Evolutionary conservation across 352 stramenopile species (phyloP).

Genomic region (Globisporangium polare): DNA sequence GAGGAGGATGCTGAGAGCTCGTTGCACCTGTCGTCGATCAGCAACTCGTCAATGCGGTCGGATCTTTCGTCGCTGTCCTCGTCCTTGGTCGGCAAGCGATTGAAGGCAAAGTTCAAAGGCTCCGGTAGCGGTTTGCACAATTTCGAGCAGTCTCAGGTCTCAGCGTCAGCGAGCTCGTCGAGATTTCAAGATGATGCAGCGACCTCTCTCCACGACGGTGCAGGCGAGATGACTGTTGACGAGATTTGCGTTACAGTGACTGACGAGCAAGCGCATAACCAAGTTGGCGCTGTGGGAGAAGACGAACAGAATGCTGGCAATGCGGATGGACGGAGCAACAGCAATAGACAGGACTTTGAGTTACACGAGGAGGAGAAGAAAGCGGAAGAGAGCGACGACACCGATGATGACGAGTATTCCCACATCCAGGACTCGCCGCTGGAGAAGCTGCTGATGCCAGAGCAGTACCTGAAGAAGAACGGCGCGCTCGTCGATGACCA

Average conservation of each 20-base stretch:
- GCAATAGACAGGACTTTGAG: neutral
- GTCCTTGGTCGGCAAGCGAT: conserved; percentile 32
- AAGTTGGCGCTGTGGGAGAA: neutral
- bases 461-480: conserved; percentile 43
- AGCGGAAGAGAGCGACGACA: conserved; percentile 5
- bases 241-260: neutral
- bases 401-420: neutral
- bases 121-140: neutral
- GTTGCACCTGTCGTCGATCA: conserved; percentile 62
- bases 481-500: conserved; percentile 46
- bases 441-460: conserved; percentile 36
- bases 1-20: conserved; percentile 40
- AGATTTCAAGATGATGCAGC: neutral
- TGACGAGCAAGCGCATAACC: neutral
- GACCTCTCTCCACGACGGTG: neutral
- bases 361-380: conserved; percentile 18
- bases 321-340: neutral
- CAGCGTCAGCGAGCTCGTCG: neutral
- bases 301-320: neutral
- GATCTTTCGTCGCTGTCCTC: conserved; percentile 66
- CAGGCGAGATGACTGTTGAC: neutral
- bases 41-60: conserved; percentile 31
- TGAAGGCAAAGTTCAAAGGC: conserved; percentile 4
- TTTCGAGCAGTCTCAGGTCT: neutral
- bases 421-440: neutral